Evolutionary conservation across 1,139 yeast genomes (phyloP).

Genomic region (Geotrichum klebahnii): DNA sequence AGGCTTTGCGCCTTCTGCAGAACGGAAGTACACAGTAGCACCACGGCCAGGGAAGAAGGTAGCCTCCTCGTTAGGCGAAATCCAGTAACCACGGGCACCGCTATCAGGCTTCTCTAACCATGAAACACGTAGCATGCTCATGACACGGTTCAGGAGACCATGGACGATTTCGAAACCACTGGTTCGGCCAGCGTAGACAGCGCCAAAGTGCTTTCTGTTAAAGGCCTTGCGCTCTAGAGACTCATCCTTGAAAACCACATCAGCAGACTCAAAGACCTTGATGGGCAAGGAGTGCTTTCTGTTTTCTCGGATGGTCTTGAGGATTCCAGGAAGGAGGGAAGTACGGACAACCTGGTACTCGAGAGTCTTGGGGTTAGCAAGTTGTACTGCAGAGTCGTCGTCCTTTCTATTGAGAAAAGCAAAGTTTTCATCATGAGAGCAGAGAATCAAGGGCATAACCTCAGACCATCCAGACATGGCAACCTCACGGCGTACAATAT

Average conservation of each 20-base stretch:
- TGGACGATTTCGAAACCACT: slow-evolving; percentile 94
- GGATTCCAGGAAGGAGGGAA: slow-evolving; percentile 84
- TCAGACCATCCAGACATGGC: slow-evolving; percentile 96
- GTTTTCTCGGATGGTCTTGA: slow-evolving; percentile 93
- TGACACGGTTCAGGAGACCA: slow-evolving; percentile 88
- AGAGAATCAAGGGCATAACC: slow-evolving; percentile 89
- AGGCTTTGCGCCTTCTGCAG: slow-evolving; percentile 43
- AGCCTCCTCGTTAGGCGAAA: slow-evolving; percentile 42
- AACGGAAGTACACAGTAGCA: slow-evolving; percentile 75
- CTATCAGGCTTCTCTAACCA: slow-evolving; percentile 55
- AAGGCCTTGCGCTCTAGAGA: slow-evolving; percentile 80
- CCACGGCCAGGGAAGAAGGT: slow-evolving; percentile 98
- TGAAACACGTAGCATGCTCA: slow-evolving; percentile 91
- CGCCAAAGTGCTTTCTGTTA: slow-evolving; percentile 93
- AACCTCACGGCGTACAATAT: slow-evolving; percentile 83
- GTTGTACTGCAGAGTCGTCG: slow-evolving; percentile 76
- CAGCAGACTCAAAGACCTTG: slow-evolving; percentile 92
- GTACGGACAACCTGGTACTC: slow-evolving; percentile 99
- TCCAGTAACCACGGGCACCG: slow-evolving; percentile 59
- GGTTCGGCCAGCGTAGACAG: slow-evolving; percentile 87
- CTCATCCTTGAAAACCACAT: slow-evolving; percentile 81
- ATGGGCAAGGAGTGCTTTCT: slow-evolving; percentile 94
- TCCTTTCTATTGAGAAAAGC: slow-evolving; percentile 72
- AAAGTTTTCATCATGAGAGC: slow-evolving; percentile 96
- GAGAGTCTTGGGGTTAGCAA: slow-evolving; percentile 92